Base-by-base conservation (phyloP, 192 early-diverging fungal genomes). In the Dispira simplex region DNA sequence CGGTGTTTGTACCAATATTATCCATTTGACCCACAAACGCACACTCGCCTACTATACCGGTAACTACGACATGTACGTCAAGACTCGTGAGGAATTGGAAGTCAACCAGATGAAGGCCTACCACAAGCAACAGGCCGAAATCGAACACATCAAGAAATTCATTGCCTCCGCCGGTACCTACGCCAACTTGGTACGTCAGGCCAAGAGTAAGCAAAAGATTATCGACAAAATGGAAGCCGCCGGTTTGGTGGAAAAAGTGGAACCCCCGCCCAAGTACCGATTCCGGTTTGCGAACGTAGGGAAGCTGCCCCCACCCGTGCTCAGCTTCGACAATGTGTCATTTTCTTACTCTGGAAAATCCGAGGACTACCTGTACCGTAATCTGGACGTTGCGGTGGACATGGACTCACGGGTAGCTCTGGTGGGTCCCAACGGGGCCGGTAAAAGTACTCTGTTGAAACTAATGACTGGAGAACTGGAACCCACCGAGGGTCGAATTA, bases 181-280 rank as follows among this genome's bases (percentile, higher is more conserved):
- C 76, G 87, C 96, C 69, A 99, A 99, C 81, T 83, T 98, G 81
- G 93, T 96, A 51, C 81, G 90, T 55, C 96, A 99, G 78, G 96
- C 96, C 62, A 97, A 99, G 82, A 93, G 90, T 44, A 89, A 93
- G 73, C 96, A 96, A 71, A 99, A 99, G 89, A 99, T 97, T 74
- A 85, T 99, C 49, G 96, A 99, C 80, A 99, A 99, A 81, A 99
- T 99, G 96, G 90, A 94, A 77, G 96, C 93, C 65, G 96, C 85
- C 65, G 96, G 96, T 68, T 78, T 99, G 59, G 85, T 99, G 55
- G 96, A 99, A 68, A 93, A 95, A 79, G 90, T 96, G 48, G 86
- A 91, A 64, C 73, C 75, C 53, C 79, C 77, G 54, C 76, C 72
- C 57, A 66, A 81, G 65, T 90, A 92, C 81, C 83, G 85, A 67